Evolutionary conservation across 805 yeast species (phyloP), one percentile per base, ranked within the genome.

Genomic region (Barnettozyma wickerhamii): DNA sequence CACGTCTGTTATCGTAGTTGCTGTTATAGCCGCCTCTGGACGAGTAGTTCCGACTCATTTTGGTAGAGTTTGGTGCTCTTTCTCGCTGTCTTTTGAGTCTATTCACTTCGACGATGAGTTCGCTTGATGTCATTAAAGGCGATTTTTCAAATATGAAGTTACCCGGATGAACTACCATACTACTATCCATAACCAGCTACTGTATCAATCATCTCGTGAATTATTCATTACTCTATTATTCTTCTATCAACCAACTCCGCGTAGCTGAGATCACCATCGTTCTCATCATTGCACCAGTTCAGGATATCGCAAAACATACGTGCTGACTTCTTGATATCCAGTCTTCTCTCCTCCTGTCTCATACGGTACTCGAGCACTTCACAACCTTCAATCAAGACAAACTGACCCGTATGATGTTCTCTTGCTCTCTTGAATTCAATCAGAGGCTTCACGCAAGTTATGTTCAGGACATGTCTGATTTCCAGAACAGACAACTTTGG

Each of bases 351-450:
- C 42, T 81, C 82, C 35, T 73, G 66, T 43, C 74, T 68, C 65
- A 87, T 70, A 43, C 80, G 66, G 15, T 64, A 56, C 53, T 81
- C 81, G 34, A 87, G 64, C 3, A 68, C 60, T 53, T 86, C 95
- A 59, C 96, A 87, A 18, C 88, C 81, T 60, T 88, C 96, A 26
- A 89, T 70, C 30, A 88, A 59, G 5, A 89, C 71, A 3, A 33
- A 19, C 19, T 43, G 39, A 9, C 71, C 68, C n/a, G 19, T 33
- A 13, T 36, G 45, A 19, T 49, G 48, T 28, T 65, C 66, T 21
- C 62, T 61, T 29, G 48, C 55, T 23, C 64, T 57, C 56, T 80
- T 83, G 68, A 79, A 87, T 47, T 72, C 73, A n/a, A 85, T 80
- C 3, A 89, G 60, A 2, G 90, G 81, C 34, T 64, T 68, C 59